Percentiles rank a stretch among this genome's conserved stretches.
Evolutionary conservation across 495 filamentous ascomycete genomes (phyloP).

Genomic region (Articulospora tetracladia): DNA sequence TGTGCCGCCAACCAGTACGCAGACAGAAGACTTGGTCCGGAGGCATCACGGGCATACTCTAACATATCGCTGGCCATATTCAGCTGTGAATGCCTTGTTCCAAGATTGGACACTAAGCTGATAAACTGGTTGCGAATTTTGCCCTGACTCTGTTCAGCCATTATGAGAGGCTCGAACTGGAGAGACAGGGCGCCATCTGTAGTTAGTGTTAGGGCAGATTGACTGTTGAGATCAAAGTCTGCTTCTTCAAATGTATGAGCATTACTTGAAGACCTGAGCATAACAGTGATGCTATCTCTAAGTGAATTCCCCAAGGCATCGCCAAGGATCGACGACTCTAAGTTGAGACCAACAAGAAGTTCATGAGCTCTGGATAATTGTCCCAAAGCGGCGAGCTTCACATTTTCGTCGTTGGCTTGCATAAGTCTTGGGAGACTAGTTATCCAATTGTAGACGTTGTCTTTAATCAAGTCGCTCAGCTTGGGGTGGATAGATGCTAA

Average conservation of each 20-base stretch:
- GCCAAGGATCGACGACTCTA: slow-evolving; percentile 68
- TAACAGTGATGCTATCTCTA: slow-evolving; percentile 52
- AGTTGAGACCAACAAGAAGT: slow-evolving; percentile 59
- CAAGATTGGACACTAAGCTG: slow-evolving; percentile 40
- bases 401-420: slow-evolving; percentile 75
- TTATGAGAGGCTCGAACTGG: slow-evolving; percentile 58
- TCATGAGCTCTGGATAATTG: slow-evolving; percentile 70
- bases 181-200: slow-evolving; percentile 24
- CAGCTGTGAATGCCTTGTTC: slow-evolving; percentile 37
- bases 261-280: slow-evolving; percentile 27
- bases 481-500: slow-evolving; percentile 59
- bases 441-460: slow-evolving; percentile 75
- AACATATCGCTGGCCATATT: slow-evolving; percentile 55
- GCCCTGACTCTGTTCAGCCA: slow-evolving; percentile 62
- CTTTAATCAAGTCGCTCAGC: slow-evolving; percentile 65
- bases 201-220: slow-evolving; percentile 20
- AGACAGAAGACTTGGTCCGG: slow-evolving; percentile 55
- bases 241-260: slow-evolving; percentile 15
- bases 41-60: slow-evolving; percentile 49
- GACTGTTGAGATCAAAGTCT: slow-evolving; percentile 20
- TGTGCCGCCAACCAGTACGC: slow-evolving; percentile 81
- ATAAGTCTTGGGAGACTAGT: slow-evolving; percentile 75
- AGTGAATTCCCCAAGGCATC: slow-evolving; percentile 61
- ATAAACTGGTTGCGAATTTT: slow-evolving; percentile 51
- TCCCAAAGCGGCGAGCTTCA: slow-evolving; percentile 66